Conservation (phyloP, 805 yeast species). For the Candida loeiensis region DNA sequence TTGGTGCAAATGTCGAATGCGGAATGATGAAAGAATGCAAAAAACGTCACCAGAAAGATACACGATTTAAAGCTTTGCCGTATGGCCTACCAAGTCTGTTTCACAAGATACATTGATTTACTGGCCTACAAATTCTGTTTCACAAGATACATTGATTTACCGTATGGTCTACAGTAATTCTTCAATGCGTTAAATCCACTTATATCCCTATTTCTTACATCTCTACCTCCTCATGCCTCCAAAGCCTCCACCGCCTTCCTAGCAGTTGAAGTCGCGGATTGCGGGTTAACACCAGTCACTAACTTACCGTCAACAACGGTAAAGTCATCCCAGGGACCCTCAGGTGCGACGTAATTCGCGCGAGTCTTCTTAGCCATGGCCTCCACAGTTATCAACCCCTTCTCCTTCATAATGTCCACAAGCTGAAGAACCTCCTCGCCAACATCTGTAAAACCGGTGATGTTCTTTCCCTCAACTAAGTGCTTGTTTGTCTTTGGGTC, state of each 20-base stretch:
- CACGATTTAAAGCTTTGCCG: no score
- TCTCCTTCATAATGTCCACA: conserved; percentile 5
- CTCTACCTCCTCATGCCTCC: background rate
- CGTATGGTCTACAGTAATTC: no score
- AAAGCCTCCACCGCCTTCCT: conserved; percentile 27
- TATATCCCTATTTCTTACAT: background rate
- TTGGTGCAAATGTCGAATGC: no score
- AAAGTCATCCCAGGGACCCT: conserved; percentile 50
- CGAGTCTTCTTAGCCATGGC: conserved; percentile 19
- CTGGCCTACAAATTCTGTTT: no score
- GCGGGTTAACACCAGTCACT: conserved; percentile 67
- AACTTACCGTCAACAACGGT: conserved; percentile 53
- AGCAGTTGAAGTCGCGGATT: conserved; percentile 51
- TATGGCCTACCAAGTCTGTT: no score
- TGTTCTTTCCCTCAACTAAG: conserved; percentile 48
- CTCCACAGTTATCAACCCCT: conserved; percentile 4
- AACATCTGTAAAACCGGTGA: conserved; percentile 58
- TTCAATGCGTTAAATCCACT: background rate
- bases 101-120: no score
- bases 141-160: no score
- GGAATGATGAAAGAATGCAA: no score
- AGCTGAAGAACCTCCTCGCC: conserved; percentile 41
- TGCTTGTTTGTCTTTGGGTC: conserved; percentile 41
- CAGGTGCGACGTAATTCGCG: conserved; percentile 45
- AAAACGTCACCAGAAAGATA: no score